phyloP scores from a whole-genome alignment of 1,284 basidiomycete species.

The Rhodofomes roseus region DNA sequence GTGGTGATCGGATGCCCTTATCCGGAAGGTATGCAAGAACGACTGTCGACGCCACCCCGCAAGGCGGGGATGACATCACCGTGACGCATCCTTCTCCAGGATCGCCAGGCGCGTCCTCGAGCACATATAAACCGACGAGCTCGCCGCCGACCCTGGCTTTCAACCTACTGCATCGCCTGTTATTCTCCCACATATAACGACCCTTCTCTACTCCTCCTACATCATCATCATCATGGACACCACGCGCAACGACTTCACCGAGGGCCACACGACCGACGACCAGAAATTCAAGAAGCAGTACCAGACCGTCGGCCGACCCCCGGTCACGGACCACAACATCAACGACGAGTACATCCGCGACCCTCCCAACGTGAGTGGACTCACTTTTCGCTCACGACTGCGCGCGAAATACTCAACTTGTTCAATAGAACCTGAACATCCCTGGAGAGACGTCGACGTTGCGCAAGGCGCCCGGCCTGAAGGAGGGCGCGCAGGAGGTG shows the following conservation, averaged over 20 bases:
- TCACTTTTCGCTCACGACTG: no score
- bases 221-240: conserved; percentile 6
- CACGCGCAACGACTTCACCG: conserved; percentile 13
- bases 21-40: neutral
- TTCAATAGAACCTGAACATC: conserved; percentile 7
- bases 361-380: conserved; percentile 27
- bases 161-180: neutral
- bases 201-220: neutral
- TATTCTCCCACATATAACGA: neutral
- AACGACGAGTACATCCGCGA: conserved; percentile 31
- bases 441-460: conserved; percentile 7
- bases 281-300: conserved; percentile 28
- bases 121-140: neutral
- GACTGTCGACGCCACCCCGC: neutral
- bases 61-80: neutral
- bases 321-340: conserved; percentile 29
- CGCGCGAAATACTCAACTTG: neutral
- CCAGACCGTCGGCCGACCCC: conserved; percentile 27
- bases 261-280: conserved; percentile 16
- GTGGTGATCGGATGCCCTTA: neutral
- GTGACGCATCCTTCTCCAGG: neutral
- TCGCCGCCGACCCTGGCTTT: neutral
- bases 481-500: conserved; percentile 19
- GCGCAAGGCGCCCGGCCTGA: conserved; percentile 7
- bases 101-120: neutral